Evolutionary conservation across 2,329 filamentous ascomycete genomes (phyloP).

Genomic region (Didymella pomorum): DNA sequence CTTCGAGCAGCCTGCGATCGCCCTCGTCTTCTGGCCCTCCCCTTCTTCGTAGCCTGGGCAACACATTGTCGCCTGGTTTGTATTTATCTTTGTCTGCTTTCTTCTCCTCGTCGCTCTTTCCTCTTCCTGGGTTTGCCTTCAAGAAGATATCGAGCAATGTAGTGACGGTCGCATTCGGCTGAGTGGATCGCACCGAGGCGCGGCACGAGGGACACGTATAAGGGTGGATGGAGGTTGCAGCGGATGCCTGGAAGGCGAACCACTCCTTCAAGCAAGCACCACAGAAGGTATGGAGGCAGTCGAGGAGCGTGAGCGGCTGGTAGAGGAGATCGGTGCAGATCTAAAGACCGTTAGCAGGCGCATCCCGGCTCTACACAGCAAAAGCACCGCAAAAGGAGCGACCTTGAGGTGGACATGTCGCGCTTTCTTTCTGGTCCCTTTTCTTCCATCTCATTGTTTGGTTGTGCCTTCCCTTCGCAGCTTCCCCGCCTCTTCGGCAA

Average conservation of each 20-base stretch:
- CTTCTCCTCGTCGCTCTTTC: constrained; percentile 74
- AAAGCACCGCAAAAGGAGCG: constrained; percentile 9
- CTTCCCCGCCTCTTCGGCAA: constrained; percentile 19
- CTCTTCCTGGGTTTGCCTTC: constrained; percentile 77
- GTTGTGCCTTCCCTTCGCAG: background rate
- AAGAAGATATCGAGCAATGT: constrained; percentile 91
- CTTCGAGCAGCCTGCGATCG: constrained; percentile 73
- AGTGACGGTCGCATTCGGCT: constrained; percentile 88
- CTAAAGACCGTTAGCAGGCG: constrained; percentile 58
- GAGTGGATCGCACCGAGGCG: constrained; percentile 82
- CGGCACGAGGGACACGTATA: constrained; percentile 96
- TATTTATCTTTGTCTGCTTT: constrained; percentile 78
- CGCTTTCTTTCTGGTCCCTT: background rate
- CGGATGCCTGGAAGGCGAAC: constrained; percentile 81
- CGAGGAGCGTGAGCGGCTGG: constrained; percentile 87
- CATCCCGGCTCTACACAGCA: constrained; percentile 16
- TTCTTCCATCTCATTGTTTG: constrained; percentile 2
- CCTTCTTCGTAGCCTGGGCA: constrained; percentile 66
- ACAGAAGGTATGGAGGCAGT: constrained; percentile 96
- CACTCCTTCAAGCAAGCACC: constrained; percentile 95
- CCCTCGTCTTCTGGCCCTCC: constrained; percentile 67
- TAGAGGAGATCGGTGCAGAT: constrained; percentile 97
- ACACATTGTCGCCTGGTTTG: constrained; percentile 79
- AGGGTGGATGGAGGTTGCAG: constrained; percentile 61
- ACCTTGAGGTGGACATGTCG: background rate